These are phyloP conservation scores for Didymella arachidicola DNA, from an alignment of 2,329 filamentous ascomycete species.

Conservation along the genomic window DNA sequence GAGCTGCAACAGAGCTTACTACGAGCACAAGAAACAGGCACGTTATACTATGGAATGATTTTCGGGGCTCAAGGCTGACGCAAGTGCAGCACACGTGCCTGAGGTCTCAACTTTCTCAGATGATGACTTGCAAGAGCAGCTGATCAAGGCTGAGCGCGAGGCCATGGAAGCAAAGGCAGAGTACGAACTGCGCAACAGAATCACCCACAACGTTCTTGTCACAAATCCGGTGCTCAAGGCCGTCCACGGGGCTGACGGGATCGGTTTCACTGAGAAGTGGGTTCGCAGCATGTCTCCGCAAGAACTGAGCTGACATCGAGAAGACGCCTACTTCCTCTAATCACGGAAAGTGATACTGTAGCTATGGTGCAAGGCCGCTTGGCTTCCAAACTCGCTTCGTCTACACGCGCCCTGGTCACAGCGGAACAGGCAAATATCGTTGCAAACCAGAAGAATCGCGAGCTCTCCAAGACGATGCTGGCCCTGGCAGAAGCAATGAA, in stretches of 20 bases:
- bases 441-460: conserved; percentile 67
- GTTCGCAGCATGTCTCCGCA: conserved; percentile 12
- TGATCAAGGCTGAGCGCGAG: conserved; percentile 66
- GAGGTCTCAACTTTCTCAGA: conserved; percentile 54
- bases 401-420: conserved; percentile 62
- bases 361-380: conserved; percentile 70
- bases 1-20: conserved; percentile 76
- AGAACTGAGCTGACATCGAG: conserved; percentile 18
- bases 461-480: conserved; percentile 69
- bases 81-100: conserved; percentile 35
- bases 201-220: conserved; percentile 72
- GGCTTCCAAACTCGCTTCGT: conserved; percentile 60
- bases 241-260: conserved; percentile 72
- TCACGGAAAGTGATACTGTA: conserved; percentile 72
- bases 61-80: conserved; percentile 23
- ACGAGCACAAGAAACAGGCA: conserved; percentile 51
- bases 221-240: conserved; percentile 80
- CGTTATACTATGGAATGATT: conserved; percentile 7
- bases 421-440: conserved; percentile 67
- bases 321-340: conserved; percentile 71
- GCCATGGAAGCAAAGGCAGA: conserved; percentile 74
- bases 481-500: conserved; percentile 66
- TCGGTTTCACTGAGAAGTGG: conserved; percentile 73
- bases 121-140: conserved; percentile 61
- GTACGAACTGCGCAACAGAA: conserved; percentile 73